Conservation (phyloP, 2,329 filamentous ascomycete genomes). For the Aotearoamyces nothofagi region DNA sequence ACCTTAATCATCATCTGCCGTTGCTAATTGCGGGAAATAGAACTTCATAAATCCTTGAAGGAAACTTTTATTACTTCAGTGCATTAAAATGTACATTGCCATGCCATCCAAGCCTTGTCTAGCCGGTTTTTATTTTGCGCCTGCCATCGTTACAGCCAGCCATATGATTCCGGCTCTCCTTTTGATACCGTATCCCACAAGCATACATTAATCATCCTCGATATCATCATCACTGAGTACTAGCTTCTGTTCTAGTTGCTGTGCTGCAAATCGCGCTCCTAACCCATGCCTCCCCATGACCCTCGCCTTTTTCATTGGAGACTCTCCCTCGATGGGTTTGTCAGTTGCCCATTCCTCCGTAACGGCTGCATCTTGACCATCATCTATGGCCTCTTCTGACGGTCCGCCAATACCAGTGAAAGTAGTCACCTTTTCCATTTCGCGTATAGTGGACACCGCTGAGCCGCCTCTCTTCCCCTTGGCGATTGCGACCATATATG, state of each 20-base stretch:
- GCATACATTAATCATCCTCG: too few relatives aligned
- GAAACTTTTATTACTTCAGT: too few relatives aligned
- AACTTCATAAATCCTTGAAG: too few relatives aligned
- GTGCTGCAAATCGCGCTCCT: constrained; percentile 6
- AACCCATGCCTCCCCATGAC: constrained; percentile 9
- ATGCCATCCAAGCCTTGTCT: too few relatives aligned
- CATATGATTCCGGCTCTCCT: too few relatives aligned
- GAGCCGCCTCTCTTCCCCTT: constrained; percentile 15
- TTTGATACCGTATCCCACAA: too few relatives aligned
- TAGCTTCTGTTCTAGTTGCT: constrained; percentile 42
- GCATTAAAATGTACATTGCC: too few relatives aligned
- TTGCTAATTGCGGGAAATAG: too few relatives aligned
- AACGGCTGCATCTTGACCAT: constrained; percentile 24
- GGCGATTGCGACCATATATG: constrained; percentile 62
- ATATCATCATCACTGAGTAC: constrained; percentile 76
- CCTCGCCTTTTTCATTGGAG: constrained; percentile 30
- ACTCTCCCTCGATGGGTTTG: constrained; percentile 36
- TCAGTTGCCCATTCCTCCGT: constrained; percentile 45
- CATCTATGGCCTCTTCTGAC: constrained; percentile 27
- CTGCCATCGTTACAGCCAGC: too few relatives aligned
- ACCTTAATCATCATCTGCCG: too few relatives aligned
- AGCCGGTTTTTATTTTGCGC: too few relatives aligned
- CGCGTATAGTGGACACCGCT: constrained; percentile 21
- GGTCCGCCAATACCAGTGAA: constrained; percentile 22
- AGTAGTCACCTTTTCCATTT: constrained; percentile 20